Percentiles rank a stretch among this genome's conserved stretches.
phyloP scores from a whole-genome alignment of 805 yeast genomes.

The Yarrowia sp. region DNA sequence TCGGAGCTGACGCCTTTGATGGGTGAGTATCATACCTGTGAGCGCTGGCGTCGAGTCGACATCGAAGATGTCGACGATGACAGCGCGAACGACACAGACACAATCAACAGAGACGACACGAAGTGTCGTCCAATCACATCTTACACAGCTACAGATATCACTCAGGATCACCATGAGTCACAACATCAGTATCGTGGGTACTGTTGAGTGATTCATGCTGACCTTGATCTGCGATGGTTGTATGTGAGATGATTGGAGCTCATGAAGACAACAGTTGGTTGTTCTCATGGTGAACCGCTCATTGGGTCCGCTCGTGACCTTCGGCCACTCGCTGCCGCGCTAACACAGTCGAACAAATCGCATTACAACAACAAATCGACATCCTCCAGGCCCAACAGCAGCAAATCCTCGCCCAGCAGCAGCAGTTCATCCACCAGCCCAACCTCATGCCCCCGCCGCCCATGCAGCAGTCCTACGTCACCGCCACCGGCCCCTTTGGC shows the following conservation, averaged over 20 bases:
- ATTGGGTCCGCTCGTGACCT: not conserved
- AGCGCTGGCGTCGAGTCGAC: too few relatives aligned
- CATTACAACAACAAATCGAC: slow-evolving; percentile 88
- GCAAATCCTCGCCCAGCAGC: slow-evolving; percentile 72
- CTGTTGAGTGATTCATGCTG: too few relatives aligned
- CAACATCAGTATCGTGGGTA: too few relatives aligned
- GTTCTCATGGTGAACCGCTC: too few relatives aligned
- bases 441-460: slow-evolving; percentile 34
- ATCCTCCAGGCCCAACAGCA: slow-evolving; percentile 89
- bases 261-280: too few relatives aligned
- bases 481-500: slow-evolving; percentile 33
- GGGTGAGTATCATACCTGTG: slow-evolving; percentile 48
- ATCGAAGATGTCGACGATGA: too few relatives aligned
- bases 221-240: too few relatives aligned
- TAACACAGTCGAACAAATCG: slow-evolving; percentile 52
- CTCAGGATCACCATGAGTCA: too few relatives aligned
- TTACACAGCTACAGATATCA: too few relatives aligned
- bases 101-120: too few relatives aligned
- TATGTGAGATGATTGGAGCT: too few relatives aligned
- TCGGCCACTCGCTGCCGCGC: slow-evolving; percentile 34
- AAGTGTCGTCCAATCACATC: too few relatives aligned
- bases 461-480: slow-evolving; percentile 31
- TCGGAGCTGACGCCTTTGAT: slow-evolving; percentile 87
- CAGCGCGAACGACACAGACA: not conserved
- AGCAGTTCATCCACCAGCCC: slow-evolving; percentile 40